Percentiles rank a stretch among this genome's conserved stretches.
These are phyloP conservation scores for Rhynchospora pubera DNA, from an alignment of 176 grass and related monocot species.

Conservation along the genomic window DNA sequence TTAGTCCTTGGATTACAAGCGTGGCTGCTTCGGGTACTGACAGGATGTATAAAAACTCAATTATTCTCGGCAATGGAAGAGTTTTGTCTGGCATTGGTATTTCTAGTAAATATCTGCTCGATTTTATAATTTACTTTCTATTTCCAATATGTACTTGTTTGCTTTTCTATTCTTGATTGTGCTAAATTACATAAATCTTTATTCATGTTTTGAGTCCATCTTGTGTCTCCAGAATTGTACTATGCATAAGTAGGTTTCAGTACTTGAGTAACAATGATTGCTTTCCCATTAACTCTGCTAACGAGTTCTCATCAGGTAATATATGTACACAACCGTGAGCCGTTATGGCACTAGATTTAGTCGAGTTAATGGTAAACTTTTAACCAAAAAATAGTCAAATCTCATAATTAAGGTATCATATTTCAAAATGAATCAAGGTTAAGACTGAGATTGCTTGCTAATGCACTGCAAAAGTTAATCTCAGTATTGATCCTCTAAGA, in stretches of 20 bases:
- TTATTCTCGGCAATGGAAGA: conserved; percentile 52
- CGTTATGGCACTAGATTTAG: not conserved
- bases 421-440: not conserved
- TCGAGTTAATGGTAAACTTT: not conserved
- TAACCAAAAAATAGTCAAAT: not conserved
- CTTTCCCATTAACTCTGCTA: not conserved
- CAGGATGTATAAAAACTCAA: conserved; percentile 58
- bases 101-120: conserved; percentile 45
- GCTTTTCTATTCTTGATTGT: not conserved
- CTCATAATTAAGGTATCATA: not conserved
- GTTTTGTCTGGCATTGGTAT: conserved; percentile 39
- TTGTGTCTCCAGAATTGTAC: not conserved
- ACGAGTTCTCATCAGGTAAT: not conserved
- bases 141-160: not conserved
- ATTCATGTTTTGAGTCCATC: not conserved
- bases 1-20: conserved; percentile 95
- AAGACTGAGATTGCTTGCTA: not conserved
- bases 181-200: not conserved
- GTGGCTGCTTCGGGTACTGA: conserved; percentile 69
- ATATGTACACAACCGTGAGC: not conserved
- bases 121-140: conserved; percentile 2
- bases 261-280: not conserved
- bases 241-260: not conserved
- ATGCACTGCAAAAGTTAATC: not conserved
- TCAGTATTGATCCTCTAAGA: not conserved